phyloP scores from a whole-genome alignment of 2,329 filamentous ascomycete genomes.

The Claviceps humidiphila region DNA sequence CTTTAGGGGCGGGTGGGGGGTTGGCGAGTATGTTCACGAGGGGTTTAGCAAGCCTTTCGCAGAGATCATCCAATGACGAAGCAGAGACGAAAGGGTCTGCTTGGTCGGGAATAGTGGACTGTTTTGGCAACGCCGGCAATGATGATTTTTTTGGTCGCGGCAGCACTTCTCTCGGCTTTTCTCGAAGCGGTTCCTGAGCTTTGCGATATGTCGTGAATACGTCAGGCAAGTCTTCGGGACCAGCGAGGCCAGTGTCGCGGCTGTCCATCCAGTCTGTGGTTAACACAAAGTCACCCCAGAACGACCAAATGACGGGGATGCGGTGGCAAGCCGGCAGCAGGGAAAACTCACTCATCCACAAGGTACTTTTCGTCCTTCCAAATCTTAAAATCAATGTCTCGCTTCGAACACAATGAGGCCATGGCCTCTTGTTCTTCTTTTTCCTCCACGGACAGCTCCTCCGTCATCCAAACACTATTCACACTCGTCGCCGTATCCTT shows the following conservation, averaged over 20 bases:
- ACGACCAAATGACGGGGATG: background rate
- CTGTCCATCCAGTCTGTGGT: slow-evolving; percentile 24
- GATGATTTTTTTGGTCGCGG: slow-evolving; percentile 34
- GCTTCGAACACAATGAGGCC: slow-evolving; percentile 35
- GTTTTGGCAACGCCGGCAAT: slow-evolving; percentile 44
- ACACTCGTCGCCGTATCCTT: slow-evolving; percentile 31
- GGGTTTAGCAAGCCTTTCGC: slow-evolving; percentile 43
- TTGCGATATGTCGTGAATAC: slow-evolving; percentile 67
- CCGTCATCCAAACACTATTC: slow-evolving; percentile 59
- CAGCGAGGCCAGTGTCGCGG: slow-evolving; percentile 48
- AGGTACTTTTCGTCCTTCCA: slow-evolving; percentile 70
- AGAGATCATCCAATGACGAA: slow-evolving; percentile 35
- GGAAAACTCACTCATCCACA: slow-evolving; percentile 56
- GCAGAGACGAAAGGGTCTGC: slow-evolving; percentile 51
- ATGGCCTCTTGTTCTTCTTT: slow-evolving; percentile 47
- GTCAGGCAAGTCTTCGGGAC: slow-evolving; percentile 51
- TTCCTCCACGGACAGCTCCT: slow-evolving; percentile 58
- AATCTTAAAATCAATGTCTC: slow-evolving; percentile 45
- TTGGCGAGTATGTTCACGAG: slow-evolving; percentile 36
- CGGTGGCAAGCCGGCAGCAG: background rate
- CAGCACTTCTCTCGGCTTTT: slow-evolving; percentile 45
- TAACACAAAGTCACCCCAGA: background rate
- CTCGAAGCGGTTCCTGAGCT: slow-evolving; percentile 54
- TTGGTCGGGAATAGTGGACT: slow-evolving; percentile 41
- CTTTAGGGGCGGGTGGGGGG: slow-evolving; percentile 39